Evolutionary conservation across 2,329 filamentous ascomycete genomes (phyloP), one percentile per base, ranked within the genome.

Genomic region (Aspergillus tubingensis): DNA sequence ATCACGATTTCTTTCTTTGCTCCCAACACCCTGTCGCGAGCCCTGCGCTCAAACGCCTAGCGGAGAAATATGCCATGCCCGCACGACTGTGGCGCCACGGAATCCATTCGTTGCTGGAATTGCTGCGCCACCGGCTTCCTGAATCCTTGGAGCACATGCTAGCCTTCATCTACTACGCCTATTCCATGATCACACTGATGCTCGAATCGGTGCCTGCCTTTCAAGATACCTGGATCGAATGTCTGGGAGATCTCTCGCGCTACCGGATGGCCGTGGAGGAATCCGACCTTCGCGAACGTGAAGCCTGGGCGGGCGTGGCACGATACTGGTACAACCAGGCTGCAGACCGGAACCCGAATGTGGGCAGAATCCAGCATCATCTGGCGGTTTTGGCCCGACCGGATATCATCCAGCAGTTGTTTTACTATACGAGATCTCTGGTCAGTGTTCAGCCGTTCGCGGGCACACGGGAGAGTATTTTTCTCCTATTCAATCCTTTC

Each of bases 191-290:
- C 85, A 89, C 91, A 0, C 76, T 97, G 0, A 76, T 97, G 0
- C 90, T 92, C 61, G 94, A 98, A 68, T 96, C 91, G 0, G 91
- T 96, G 0, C 88, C 90, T 0, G 82, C 85, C 0, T 97, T 96
- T 65, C 85, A 90, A 55, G 90, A 95, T 59, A 96, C 91, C 0
- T 98, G 94, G 94, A 91, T 96, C 8, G 94, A 97, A 66, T 97
- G 93, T 56, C 79, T 98, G 0, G 94, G 94, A 0, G 93, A 98
- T 70, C 77, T 98, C 0, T 90, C 89, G 0, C 82, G 93, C 19
- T 97, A 96, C 68, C 82, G 89, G 0, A 97, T 97, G 92, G 92
- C 92, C 0, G 92, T 97, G 48, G 93, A 97, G 72, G 90, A 96
- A 43, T 86, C 90, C 25, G 89, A 95, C 63, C 82, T 90, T 19